These are phyloP conservation scores for Cynanchum wilfordii DNA, from an alignment of 257 asterid genomes.

Conservation along the genomic window DNA sequence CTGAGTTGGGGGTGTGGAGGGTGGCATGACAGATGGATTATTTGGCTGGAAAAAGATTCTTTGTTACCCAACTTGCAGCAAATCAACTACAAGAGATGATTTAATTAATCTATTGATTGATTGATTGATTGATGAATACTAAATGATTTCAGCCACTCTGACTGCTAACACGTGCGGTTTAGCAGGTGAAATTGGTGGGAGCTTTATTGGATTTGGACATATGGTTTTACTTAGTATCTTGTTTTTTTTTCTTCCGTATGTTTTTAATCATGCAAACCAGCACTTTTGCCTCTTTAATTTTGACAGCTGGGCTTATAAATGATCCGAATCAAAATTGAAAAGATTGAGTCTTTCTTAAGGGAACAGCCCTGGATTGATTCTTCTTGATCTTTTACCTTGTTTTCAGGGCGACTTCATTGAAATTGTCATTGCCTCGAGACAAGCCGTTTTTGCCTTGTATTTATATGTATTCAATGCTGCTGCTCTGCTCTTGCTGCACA, in stretches of 20 bases:
- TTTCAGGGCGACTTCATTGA: not conserved
- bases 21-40: slow-evolving; percentile 33
- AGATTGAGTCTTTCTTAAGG: not conserved
- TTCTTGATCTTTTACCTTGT: not conserved
- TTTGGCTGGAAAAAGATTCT: slow-evolving; percentile 31
- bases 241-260: slow-evolving; percentile 12
- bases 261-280: not conserved
- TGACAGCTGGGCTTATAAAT: slow-evolving; percentile 17
- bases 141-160: not conserved
- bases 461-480: too few species aligned
- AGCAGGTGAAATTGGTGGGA: not conserved
- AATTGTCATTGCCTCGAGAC: not conserved
- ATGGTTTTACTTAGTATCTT: not conserved
- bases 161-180: slow-evolving; percentile 15
- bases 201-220: slow-evolving; percentile 6
- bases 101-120: slow-evolving; percentile 13
- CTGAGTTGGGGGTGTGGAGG: slow-evolving; percentile 23
- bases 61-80: slow-evolving; percentile 28
- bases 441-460: not conserved
- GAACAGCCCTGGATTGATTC: not conserved
- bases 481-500: slow-evolving; percentile 2
- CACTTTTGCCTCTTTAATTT: slow-evolving; percentile 1
- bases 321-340: not conserved
- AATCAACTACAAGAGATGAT: slow-evolving; percentile 12
- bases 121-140: slow-evolving; percentile 3